phyloP scores from a whole-genome alignment of 768 basidiomycete species.

The Leccinum olivaceopallidum region DNA sequence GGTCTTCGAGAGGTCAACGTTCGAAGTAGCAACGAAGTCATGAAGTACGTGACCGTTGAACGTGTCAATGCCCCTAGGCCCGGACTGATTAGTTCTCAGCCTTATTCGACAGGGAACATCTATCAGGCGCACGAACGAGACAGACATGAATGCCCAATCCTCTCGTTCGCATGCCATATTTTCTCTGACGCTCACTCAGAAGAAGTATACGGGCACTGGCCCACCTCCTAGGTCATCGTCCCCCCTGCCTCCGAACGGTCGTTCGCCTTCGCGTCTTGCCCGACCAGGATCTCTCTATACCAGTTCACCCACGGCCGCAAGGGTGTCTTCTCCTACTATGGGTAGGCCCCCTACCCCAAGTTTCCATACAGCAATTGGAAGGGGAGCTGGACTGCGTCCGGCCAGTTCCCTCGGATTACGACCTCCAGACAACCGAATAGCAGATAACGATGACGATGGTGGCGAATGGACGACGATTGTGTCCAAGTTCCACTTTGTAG shows the following conservation, averaged over 20 bases:
- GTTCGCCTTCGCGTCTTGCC: slow-evolving; percentile 76
- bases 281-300: slow-evolving; percentile 80
- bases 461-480: slow-evolving; percentile 90
- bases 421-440: slow-evolving; percentile 44
- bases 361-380: slow-evolving; percentile 71
- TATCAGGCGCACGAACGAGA: slow-evolving; percentile 92
- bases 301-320: slow-evolving; percentile 35
- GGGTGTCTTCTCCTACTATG: slow-evolving; percentile 75
- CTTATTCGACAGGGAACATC: slow-evolving; percentile 88
- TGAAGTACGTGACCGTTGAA: slow-evolving; percentile 63
- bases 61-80: slow-evolving; percentile 9
- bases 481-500: slow-evolving; percentile 98
- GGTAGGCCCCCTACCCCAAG: slow-evolving; percentile 80
- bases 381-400: slow-evolving; percentile 68
- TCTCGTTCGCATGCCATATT: slow-evolving; percentile 99
- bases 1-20: slow-evolving; percentile 92
- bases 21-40: slow-evolving; percentile 83
- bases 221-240: slow-evolving; percentile 74
- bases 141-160: slow-evolving; percentile 98
- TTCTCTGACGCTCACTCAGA: slow-evolving; percentile 91
- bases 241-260: slow-evolving; percentile 70
- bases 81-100: slow-evolving; percentile 43
- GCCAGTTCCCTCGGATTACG: slow-evolving; percentile 78
- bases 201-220: slow-evolving; percentile 74
- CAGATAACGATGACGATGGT: slow-evolving; percentile 54